phyloP scores from a whole-genome alignment of 352 stramenopile genomes.

The Thraustotheca clavata region DNA sequence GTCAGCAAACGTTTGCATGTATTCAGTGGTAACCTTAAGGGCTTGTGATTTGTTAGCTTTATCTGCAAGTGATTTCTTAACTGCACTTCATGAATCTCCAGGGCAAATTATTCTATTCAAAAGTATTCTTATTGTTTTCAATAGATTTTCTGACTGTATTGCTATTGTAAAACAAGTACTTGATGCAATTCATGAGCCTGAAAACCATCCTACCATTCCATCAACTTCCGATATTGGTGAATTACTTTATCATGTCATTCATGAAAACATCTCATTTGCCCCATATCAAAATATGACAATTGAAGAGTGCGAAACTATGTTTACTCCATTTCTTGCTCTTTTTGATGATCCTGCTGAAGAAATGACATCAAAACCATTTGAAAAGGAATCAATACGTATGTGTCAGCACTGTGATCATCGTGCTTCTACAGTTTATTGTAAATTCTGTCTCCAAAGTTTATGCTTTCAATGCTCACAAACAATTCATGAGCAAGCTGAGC shows the following conservation, averaged over 20 bases:
- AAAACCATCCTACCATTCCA: neutral
- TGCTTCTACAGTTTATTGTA: constrained; percentile 6
- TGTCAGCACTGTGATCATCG: constrained; percentile 18
- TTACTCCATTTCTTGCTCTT: neutral
- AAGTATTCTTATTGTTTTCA: neutral
- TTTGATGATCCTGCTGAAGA: neutral
- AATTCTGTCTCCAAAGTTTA: constrained; percentile 10
- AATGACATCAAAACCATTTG: neutral
- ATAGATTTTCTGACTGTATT: constrained; percentile 10
- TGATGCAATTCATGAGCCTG: neutral
- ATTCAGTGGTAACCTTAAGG: constrained; percentile 16
- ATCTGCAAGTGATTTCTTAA: constrained; percentile 4
- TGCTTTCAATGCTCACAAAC: constrained; percentile 1
- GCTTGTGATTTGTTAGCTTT: constrained; percentile 14
- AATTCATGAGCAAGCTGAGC: constrained; percentile 20
- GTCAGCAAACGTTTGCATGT: constrained; percentile 8
- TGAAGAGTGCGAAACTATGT: neutral
- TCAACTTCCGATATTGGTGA: neutral
- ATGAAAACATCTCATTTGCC: neutral
- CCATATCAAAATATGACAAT: neutral
- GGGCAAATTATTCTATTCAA: neutral
- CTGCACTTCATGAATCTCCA: constrained; percentile 10
- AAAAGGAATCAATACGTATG: neutral
- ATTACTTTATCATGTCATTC: constrained; percentile 8
- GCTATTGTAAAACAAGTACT: neutral